These are phyloP conservation scores for Acacia acuminata DNA, from an alignment of 306 rosid genomes.

Conservation along the genomic window DNA sequence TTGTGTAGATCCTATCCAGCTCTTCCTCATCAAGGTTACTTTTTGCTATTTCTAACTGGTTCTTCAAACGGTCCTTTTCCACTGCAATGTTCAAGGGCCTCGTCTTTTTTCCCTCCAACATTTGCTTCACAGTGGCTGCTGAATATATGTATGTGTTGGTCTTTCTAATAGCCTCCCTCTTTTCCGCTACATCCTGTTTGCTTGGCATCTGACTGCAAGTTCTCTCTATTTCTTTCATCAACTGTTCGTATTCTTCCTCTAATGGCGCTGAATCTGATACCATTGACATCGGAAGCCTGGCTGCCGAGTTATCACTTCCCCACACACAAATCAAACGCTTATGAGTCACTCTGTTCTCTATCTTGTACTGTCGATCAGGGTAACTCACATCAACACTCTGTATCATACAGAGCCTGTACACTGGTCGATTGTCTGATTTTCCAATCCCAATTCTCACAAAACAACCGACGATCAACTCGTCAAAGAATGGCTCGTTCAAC, in stretches of 20 bases:
- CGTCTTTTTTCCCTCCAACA: slow-evolving; percentile 61
- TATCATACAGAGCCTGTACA: slow-evolving; percentile 62
- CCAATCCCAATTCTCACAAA: slow-evolving; percentile 71
- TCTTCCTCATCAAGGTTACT: slow-evolving; percentile 44
- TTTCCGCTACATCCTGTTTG: slow-evolving; percentile 44
- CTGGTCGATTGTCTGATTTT: slow-evolving; percentile 46
- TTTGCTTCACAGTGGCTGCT: slow-evolving; percentile 60
- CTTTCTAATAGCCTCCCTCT: slow-evolving; percentile 55
- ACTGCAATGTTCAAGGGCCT: slow-evolving; percentile 66
- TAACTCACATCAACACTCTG: slow-evolving; percentile 48
- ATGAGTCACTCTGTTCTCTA: slow-evolving; percentile 57
- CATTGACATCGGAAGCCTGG: slow-evolving; percentile 52
- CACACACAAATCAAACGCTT: slow-evolving; percentile 59
- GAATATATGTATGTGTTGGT: slow-evolving; percentile 55
- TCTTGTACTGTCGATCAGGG: slow-evolving; percentile 42
- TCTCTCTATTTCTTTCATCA: slow-evolving; percentile 50
- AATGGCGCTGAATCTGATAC: slow-evolving; percentile 59
- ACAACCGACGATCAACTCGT: slow-evolving; percentile 62
- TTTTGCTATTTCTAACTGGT: slow-evolving; percentile 48
- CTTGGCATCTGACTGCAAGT: slow-evolving; percentile 52
- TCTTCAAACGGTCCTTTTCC: slow-evolving; percentile 62
- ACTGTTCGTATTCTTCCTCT: slow-evolving; percentile 61
- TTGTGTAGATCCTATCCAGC: slow-evolving; percentile 43
- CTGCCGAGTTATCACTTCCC: slow-evolving; percentile 62
- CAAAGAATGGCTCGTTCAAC: slow-evolving; percentile 69